phyloP scores from a whole-genome alignment of 2,329 filamentous ascomycete species.

The Claviceps sp. region DNA sequence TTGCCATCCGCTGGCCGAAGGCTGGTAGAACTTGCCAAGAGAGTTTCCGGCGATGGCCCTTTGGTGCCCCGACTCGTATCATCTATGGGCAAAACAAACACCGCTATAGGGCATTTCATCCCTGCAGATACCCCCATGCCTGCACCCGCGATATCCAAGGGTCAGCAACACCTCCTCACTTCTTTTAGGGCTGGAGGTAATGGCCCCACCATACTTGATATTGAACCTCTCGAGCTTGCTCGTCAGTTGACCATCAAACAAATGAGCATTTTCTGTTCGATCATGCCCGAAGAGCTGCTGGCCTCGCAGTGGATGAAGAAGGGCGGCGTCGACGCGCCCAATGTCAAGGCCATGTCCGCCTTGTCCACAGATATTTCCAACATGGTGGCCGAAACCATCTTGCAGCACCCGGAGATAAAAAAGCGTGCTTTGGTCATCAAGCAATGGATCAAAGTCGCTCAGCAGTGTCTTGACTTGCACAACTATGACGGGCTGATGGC shows the following conservation, averaged over 20 bases:
- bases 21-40: slow-evolving; percentile 66
- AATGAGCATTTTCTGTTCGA: slow-evolving; percentile 81
- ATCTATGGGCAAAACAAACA: slow-evolving; percentile 78
- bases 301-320: slow-evolving; percentile 93
- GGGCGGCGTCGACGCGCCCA: slow-evolving; percentile 61
- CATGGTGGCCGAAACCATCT: slow-evolving; percentile 82
- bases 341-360: slow-evolving; percentile 87
- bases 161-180: slow-evolving; percentile 58
- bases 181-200: slow-evolving; percentile 62
- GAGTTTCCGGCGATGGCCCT: slow-evolving; percentile 60
- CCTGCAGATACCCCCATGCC: slow-evolving; percentile 61
- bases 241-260: slow-evolving; percentile 88
- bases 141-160: slow-evolving; percentile 56
- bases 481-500: slow-evolving; percentile 98
- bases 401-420: slow-evolving; percentile 80
- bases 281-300: slow-evolving; percentile 82
- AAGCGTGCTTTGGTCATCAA: slow-evolving; percentile 85
- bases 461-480: slow-evolving; percentile 74
- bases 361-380: slow-evolving; percentile 88
- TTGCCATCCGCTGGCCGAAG: slow-evolving; percentile 68
- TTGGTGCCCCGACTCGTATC: slow-evolving; percentile 74
- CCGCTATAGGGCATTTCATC: slow-evolving; percentile 57
- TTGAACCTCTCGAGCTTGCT: slow-evolving; percentile 81
- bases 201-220: slow-evolving; percentile 67
- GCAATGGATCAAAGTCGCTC: slow-evolving; percentile 93